Base-by-base conservation (phyloP, 805 yeast species). In the Cyberlindnera saturnus region DNA sequence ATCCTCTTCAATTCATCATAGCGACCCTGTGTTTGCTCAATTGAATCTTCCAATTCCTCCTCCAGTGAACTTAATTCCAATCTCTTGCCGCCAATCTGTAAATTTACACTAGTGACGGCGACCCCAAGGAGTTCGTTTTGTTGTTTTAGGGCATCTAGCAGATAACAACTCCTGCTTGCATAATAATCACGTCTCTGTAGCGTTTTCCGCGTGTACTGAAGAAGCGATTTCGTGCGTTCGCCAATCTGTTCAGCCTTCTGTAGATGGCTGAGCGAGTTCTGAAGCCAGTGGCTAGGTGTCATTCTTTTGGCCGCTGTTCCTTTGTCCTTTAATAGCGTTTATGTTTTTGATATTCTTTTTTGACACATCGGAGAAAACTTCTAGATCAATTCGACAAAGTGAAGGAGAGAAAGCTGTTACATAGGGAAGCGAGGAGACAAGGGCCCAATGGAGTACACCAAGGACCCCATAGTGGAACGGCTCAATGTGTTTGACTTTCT, bases 191-290 rank as follows among this genome's bases (percentile, higher is more conserved):
- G 66, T 19, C 56, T 50, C 30, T 65, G 66, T 8, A 76, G 60
- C 13, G 65, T 57, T n/a, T 53, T 56, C 30, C 62, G 57, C 2
- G 72, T 64, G 10, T 60, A 58, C 1, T 62, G 58, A 8, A 77
- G 64, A 18, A 61, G 55, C 17, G 53, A 50, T 51, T 73, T 73
- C 16, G 83, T 81, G 30, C 66, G 68, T n/a, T 68, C 66, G 41
- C 86, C 79, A 4, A 74, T 53, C 8, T 65, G 62, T 42, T 74
- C 78, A 0, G 82, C 83, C 13, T 67, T 64, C 1, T 68, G 58
- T 31, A 79, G 65, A 18, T 73, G 70, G 43, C 57, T 61, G 36
- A 72, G 69, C 0, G 85, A 79, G 52, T 73, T 77, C 13, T 53
- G 49, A 7, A 67, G 61, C 74, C 77, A 73, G 18, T 48, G 30